Conservation (phyloP, 768 basidiomycete species). For the Collybia nuda region DNA sequence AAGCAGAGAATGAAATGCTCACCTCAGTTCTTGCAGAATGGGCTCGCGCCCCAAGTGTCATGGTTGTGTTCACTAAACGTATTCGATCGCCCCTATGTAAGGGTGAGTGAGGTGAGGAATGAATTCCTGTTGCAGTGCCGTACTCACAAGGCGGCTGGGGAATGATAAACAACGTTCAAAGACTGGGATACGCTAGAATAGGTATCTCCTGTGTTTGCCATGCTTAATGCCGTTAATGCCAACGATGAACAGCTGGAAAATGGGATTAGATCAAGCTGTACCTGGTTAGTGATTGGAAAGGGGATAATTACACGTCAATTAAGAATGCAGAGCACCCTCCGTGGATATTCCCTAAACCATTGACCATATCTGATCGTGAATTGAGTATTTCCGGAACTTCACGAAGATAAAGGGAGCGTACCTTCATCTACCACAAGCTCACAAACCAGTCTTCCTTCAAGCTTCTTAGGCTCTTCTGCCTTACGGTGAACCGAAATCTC, state of each 20-base stretch:
- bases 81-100: constrained; percentile 44
- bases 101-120: not conserved
- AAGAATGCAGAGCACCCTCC: constrained; percentile 57
- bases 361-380: constrained; percentile 49
- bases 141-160: constrained; percentile 50
- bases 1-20: not conserved
- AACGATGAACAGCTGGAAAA: constrained; percentile 50
- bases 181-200: constrained; percentile 46
- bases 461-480: constrained; percentile 40
- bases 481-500: constrained; percentile 44
- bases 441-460: constrained; percentile 44
- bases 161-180: constrained; percentile 54
- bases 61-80: constrained; percentile 51
- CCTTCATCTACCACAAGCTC: constrained; percentile 47
- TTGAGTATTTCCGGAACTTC: not conserved
- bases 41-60: constrained; percentile 46
- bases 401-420: constrained; percentile 10
- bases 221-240: constrained; percentile 36
- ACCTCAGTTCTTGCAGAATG: constrained; percentile 54
- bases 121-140: not conserved
- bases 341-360: constrained; percentile 44
- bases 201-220: constrained; percentile 21
- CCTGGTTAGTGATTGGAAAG: not conserved
- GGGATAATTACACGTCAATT: constrained; percentile 43
- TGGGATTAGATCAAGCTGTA: not conserved